These are phyloP conservation scores for Macrophomina tecta DNA, from an alignment of 2,329 filamentous ascomycete genomes.

Conservation along the genomic window DNA sequence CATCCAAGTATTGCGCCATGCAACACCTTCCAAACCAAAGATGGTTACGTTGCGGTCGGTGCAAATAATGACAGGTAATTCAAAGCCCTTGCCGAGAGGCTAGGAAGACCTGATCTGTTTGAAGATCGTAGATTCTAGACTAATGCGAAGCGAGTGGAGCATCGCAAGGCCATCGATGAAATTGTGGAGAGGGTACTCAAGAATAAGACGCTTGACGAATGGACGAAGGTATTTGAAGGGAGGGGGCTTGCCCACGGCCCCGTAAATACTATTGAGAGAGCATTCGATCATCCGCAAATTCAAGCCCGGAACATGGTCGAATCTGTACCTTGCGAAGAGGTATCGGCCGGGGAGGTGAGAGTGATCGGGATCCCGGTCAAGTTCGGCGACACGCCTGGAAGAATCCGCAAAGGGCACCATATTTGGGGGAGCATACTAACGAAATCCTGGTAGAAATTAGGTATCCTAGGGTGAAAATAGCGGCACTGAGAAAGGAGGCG, in stretches of 20 bases:
- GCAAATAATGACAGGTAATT: conserved; percentile 49
- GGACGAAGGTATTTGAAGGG: conserved; percentile 49
- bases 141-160: conserved; percentile 40
- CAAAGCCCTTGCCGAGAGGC: conserved; percentile 38
- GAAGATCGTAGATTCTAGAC: conserved; percentile 39
- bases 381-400: conserved; percentile 39
- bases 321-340: conserved; percentile 33
- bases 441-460: conserved; percentile 33
- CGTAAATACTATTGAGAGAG: conserved; percentile 53
- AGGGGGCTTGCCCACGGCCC: conserved; percentile 55
- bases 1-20: conserved; percentile 58
- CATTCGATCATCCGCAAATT: conserved; percentile 53
- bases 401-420: conserved; percentile 37
- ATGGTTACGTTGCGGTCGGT: conserved; percentile 41
- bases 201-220: conserved; percentile 48
- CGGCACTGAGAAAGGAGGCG: neutral
- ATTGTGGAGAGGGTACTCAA: conserved; percentile 45
- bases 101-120: conserved; percentile 33
- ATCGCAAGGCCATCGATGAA: conserved; percentile 41
- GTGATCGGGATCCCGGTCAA: conserved; percentile 38
- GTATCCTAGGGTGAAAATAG: neutral
- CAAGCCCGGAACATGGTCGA: conserved; percentile 48
- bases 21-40: conserved; percentile 50
- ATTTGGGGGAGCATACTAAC: conserved; percentile 38
- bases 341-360: conserved; percentile 9